Evolutionary conservation across 257 asterid species (phyloP).

Genomic region (Solanum acaule): DNA sequence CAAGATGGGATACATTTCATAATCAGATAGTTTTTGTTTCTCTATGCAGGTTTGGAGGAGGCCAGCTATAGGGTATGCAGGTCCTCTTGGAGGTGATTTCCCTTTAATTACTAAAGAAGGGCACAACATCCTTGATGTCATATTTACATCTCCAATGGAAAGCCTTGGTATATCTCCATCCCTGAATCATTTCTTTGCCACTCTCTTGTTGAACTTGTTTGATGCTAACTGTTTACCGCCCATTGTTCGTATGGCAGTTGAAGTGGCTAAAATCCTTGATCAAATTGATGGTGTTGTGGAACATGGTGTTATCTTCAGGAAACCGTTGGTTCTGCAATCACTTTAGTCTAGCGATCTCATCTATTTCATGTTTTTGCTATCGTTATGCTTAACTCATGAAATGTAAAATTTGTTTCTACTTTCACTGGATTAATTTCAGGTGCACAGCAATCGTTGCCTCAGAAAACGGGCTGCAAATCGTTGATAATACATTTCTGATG

Average conservation of each 20-base stretch:
- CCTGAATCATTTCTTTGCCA: neutral
- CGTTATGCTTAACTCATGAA: neutral
- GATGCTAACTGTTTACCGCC: neutral
- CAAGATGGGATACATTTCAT: neutral
- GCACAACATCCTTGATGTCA: slow-evolving; percentile 58
- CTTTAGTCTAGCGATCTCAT: neutral
- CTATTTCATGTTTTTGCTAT: neutral
- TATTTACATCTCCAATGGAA: slow-evolving; percentile 58
- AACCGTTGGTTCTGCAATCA: slow-evolving; percentile 34
- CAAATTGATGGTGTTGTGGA: slow-evolving; percentile 52
- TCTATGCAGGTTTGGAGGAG: slow-evolving; percentile 61
- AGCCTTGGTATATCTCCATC: slow-evolving; percentile 44
- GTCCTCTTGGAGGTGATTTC: slow-evolving; percentile 58
- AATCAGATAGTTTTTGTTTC: neutral
- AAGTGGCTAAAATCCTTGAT: slow-evolving; percentile 52
- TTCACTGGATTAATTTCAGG: slow-evolving; percentile 24
- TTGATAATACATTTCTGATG: slow-evolving; percentile 27
- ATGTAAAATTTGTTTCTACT: neutral
- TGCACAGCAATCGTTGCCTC: slow-evolving; percentile 51
- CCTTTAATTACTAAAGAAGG: slow-evolving; percentile 68
- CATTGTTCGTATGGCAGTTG: slow-evolving; percentile 29
- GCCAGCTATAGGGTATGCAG: slow-evolving; percentile 51
- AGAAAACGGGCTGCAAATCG: slow-evolving; percentile 29
- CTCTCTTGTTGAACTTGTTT: slow-evolving; percentile 1
- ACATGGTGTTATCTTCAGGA: slow-evolving; percentile 53